A percentile compares a stretch with the other conserved stretches of the same genome.
phyloP scores from a whole-genome alignment of 2,329 filamentous ascomycete genomes.

The Verticillium klebahnii region DNA sequence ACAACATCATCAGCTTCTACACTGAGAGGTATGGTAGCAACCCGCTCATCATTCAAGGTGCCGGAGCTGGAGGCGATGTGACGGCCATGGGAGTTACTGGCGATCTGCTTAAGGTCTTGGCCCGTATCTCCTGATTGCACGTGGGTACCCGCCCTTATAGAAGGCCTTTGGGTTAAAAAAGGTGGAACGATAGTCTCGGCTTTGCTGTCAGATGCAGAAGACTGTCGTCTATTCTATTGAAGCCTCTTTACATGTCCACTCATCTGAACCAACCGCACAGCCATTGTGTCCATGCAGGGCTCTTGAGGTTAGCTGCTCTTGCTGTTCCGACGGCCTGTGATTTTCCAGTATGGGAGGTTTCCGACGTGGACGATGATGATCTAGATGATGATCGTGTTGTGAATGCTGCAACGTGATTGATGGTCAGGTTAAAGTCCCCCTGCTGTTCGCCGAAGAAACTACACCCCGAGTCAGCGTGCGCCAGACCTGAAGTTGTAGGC shows the following conservation, averaged over 20 bases:
- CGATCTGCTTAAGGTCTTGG: slow-evolving; percentile 84
- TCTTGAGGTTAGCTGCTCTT: background rate
- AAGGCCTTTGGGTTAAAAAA: background rate
- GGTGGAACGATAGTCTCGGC: background rate
- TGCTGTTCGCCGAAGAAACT: slow-evolving; percentile 75
- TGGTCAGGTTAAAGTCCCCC: slow-evolving; percentile 58
- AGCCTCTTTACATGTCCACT: background rate
- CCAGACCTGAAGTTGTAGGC: background rate
- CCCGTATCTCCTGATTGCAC: slow-evolving; percentile 46
- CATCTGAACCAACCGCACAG: background rate
- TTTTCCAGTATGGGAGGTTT: slow-evolving; percentile 2
- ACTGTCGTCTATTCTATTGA: background rate
- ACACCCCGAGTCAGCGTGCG: slow-evolving; percentile 1
- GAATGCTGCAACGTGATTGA: slow-evolving; percentile 24
- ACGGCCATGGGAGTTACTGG: slow-evolving; percentile 97
- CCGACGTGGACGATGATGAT: background rate
- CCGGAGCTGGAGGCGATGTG: slow-evolving; percentile 88
- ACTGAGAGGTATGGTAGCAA: slow-evolving; percentile 90
- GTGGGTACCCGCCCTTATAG: background rate
- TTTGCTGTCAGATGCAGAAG: background rate
- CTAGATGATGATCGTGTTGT: background rate
- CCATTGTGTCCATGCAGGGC: background rate
- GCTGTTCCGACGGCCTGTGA: background rate
- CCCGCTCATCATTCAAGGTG: slow-evolving; percentile 90
- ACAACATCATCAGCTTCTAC: slow-evolving; percentile 99